These are phyloP conservation scores for Nakazawaea molendinolei DNA, from an alignment of 805 yeast genomes.

Conservation along the genomic window DNA sequence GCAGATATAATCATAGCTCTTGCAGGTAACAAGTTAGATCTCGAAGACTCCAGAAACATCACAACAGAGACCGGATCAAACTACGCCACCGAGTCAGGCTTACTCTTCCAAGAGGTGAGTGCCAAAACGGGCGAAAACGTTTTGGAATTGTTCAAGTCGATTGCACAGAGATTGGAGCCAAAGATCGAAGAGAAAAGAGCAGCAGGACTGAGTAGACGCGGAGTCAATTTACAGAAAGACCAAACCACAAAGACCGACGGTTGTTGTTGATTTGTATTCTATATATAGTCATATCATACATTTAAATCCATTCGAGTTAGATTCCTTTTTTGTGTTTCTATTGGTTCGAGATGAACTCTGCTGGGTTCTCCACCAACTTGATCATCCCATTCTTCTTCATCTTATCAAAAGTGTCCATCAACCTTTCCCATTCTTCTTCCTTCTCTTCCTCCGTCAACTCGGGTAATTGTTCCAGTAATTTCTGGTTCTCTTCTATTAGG, in stretches of 20 bases:
- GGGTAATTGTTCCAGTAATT: constrained; percentile 2
- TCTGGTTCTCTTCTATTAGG: constrained; percentile 8
- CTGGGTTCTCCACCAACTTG: constrained; percentile 10
- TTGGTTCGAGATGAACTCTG: too few relatives aligned
- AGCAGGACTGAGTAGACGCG: constrained; percentile 1
- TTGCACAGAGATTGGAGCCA: constrained; percentile 37
- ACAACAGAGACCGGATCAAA: constrained; percentile 38
- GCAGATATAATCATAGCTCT: constrained; percentile 69
- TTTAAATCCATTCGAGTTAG: too few relatives aligned
- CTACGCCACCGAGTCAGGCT: constrained; percentile 46
- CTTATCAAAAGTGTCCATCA: constrained; percentile 11
- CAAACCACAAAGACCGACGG: constrained; percentile 3
- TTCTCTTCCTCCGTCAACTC: constrained; percentile 11
- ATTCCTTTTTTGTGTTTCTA: too few relatives aligned
- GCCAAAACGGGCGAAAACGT: constrained; percentile 53
- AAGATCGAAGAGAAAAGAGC: constrained; percentile 7
- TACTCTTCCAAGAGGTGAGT: constrained; percentile 48
- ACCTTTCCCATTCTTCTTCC: constrained; percentile 11
- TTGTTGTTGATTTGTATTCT: constrained; percentile 9
- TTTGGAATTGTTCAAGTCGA: constrained; percentile 37
- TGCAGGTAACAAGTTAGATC: constrained; percentile 74
- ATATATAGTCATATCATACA: too few relatives aligned
- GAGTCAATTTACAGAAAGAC: constrained; percentile 9
- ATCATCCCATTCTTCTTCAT: constrained; percentile 11
- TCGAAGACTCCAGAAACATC: constrained; percentile 43